These are phyloP conservation scores for Ilex asprella DNA, from an alignment of 257 asterid genomes.

Conservation along the genomic window DNA sequence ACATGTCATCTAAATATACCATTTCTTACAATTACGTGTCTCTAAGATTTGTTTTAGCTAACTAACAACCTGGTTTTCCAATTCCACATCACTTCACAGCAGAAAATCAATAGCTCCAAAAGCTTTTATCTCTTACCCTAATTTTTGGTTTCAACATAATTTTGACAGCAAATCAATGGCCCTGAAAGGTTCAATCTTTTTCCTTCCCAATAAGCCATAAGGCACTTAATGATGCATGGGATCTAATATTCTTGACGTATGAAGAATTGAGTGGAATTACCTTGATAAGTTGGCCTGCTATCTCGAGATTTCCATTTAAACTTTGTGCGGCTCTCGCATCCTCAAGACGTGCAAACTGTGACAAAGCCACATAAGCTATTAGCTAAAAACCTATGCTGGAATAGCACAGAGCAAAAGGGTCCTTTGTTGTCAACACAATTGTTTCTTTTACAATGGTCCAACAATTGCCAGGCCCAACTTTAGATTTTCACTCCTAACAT, in stretches of 20 bases:
- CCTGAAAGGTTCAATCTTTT: no score
- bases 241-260: no score
- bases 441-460: no score
- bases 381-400: background rate
- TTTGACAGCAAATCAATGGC: no score
- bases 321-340: constrained; percentile 65
- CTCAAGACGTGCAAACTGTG: constrained; percentile 64
- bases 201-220: no score
- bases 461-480: no score
- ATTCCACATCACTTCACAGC: background rate
- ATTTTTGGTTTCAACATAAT: no score
- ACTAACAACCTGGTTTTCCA: background rate
- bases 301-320: constrained; percentile 60
- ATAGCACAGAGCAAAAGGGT: background rate
- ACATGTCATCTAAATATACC: no score
- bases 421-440: background rate
- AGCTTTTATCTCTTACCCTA: background rate
- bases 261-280: constrained; percentile 14
- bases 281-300: constrained; percentile 63
- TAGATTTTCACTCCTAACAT: no score
- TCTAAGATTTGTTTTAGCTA: no score
- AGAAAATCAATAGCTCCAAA: constrained; percentile 5
- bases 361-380: background rate
- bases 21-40: no score
- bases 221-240: no score